Percentiles rank a stretch among this genome's conserved stretches.
phyloP scores from a whole-genome alignment of 2,329 filamentous ascomycete genomes.

The Claviceps sp. region DNA sequence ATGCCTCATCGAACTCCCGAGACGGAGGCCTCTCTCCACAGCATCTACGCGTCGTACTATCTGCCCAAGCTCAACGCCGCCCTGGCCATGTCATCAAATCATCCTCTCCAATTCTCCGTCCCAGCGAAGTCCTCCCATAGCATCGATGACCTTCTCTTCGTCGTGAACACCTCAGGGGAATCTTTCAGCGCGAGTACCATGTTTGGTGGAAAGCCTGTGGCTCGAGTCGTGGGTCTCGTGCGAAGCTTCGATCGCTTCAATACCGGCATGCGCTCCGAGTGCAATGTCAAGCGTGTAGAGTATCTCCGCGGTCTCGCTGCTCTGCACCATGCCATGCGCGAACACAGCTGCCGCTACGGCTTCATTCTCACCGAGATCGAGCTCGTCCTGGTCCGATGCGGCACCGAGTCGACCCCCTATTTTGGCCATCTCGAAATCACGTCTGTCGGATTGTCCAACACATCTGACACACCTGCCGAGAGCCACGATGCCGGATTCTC shows the following conservation, averaged over 20 bases:
- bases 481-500: constrained; percentile 22
- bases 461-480: constrained; percentile 23
- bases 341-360: constrained; percentile 83
- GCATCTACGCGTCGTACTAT: constrained; percentile 65
- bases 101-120: constrained; percentile 42
- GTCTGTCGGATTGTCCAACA: constrained; percentile 42
- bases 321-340: constrained; percentile 83
- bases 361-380: constrained; percentile 97
- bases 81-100: constrained; percentile 59
- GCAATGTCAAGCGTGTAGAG: constrained; percentile 72
- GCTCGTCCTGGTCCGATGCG: constrained; percentile 77
- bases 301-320: constrained; percentile 80
- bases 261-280: constrained; percentile 80
- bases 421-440: constrained; percentile 80
- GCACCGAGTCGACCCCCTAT: constrained; percentile 56
- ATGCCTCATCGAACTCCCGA: constrained; percentile 56
- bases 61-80: constrained; percentile 79
- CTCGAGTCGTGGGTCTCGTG: constrained; percentile 68
- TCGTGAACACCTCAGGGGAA: constrained; percentile 48
- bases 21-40: constrained; percentile 62
- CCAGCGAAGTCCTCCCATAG: constrained; percentile 19
- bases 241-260: constrained; percentile 92
- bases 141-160: constrained; percentile 45
- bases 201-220: constrained; percentile 33
- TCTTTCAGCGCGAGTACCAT: constrained; percentile 40